phyloP scores from a whole-genome alignment of 2,329 filamentous ascomycete species.

The Fusarium sp. region DNA sequence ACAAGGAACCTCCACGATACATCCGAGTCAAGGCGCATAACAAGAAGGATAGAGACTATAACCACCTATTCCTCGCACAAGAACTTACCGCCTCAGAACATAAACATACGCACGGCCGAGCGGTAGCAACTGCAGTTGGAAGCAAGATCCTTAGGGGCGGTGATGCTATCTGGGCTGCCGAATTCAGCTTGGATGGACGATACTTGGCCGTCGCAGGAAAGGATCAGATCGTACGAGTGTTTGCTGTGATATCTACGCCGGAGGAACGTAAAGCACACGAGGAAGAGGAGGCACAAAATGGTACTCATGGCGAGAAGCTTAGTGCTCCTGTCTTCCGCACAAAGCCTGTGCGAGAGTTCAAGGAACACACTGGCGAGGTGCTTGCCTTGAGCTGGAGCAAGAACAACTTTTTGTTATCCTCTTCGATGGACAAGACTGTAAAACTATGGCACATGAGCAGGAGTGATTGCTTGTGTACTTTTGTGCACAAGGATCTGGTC shows the following conservation, averaged over 20 bases:
- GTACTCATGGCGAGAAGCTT: slow-evolving; percentile 66
- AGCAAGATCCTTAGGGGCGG: slow-evolving; percentile 57
- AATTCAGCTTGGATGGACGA: slow-evolving; percentile 91
- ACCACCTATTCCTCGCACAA: slow-evolving; percentile 90
- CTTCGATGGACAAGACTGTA: slow-evolving; percentile 98
- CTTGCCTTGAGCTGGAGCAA: slow-evolving; percentile 98
- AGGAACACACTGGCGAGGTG: slow-evolving; percentile 85
- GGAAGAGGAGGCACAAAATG: slow-evolving; percentile 61
- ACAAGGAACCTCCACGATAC: slow-evolving; percentile 90
- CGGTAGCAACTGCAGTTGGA: slow-evolving; percentile 51
- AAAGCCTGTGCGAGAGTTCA: slow-evolving; percentile 81
- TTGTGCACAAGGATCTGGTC: slow-evolving; percentile 94
- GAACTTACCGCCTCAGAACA: slow-evolving; percentile 76
- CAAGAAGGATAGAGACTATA: slow-evolving; percentile 84
- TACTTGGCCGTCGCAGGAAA: slow-evolving; percentile 94
- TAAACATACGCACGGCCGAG: slow-evolving; percentile 43
- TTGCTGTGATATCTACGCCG: slow-evolving; percentile 84
- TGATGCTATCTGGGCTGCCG: slow-evolving; percentile 88
- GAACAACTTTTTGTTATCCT: slow-evolving; percentile 96
- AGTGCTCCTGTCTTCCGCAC: slow-evolving; percentile 91
- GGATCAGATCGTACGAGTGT: slow-evolving; percentile 86
- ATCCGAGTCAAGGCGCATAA: slow-evolving; percentile 85
- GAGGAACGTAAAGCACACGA: slow-evolving; percentile 83
- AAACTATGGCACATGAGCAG: slow-evolving; percentile 91
- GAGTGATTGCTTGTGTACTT: slow-evolving; percentile 87